Base-by-base conservation (phyloP, 78 protist genomes). In the Cavenderia fasciculata region DNA sequence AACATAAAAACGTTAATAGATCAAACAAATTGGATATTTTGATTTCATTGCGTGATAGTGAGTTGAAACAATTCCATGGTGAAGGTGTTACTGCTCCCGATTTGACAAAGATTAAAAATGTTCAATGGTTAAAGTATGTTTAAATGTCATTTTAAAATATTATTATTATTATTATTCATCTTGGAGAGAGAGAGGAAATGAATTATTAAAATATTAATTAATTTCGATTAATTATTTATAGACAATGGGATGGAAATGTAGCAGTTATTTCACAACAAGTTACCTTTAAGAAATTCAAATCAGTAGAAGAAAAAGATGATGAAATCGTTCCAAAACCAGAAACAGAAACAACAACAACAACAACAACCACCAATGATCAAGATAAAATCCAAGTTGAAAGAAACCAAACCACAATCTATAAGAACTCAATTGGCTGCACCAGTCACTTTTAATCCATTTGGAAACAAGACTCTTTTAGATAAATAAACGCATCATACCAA, bases 231-330 rank as follows among this genome's bases (percentile, higher is more conserved):
- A n/a, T n/a, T n/a, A n/a, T n/a, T n/a, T n/a, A n/a, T n/a, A n/a
- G n/a, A 4, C 52, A 82, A 18, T 82, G 89, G 89, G 89, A 82
- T 51, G 89, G 89, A 47, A 74, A 82, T 36, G 68, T 54, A 56
- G 43, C 65, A 56, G 25, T 52, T 34, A 63, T 63, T n/a, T 21
- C 34, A 21, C 43, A 36, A 25, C 51, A 62, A 52, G 3, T 65
- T 6, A 34, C 16, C 52, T 41, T 82, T 68, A 82, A 82, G 33
- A 82, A 44, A 54, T 82, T 82, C 33, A 82, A 82, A 68, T 65
- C 62, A 27, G 43, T 82, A 18, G 73, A 82, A n/a, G 23, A 33
- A 29, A 43, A 18, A 12, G 85, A 74, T 27, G 57, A 71, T 21
- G 44, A 11, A 5, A 57, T 46, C 25, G 31, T 4, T n/a, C 16